These are phyloP conservation scores for Kwoniella heveanensis DNA, from an alignment of 768 basidiomycete species.

Conservation along the genomic window DNA sequence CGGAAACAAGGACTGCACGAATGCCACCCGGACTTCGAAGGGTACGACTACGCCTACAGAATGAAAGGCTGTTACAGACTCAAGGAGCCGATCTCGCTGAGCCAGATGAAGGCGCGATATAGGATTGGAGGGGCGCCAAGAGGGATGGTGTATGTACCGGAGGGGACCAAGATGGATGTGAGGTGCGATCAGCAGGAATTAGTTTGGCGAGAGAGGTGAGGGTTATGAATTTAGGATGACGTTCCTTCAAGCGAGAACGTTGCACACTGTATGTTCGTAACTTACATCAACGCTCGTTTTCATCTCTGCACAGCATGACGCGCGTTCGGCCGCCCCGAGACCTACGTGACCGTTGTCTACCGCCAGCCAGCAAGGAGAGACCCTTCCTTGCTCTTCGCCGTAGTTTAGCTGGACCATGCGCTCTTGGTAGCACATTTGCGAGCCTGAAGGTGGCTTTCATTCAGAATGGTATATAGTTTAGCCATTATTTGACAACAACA, in stretches of 20 bases:
- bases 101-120: slow-evolving; percentile 18
- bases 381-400: too few species aligned
- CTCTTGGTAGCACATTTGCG: too few species aligned
- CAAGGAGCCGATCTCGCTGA: slow-evolving; percentile 6
- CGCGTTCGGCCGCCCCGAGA: too few species aligned
- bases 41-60: slow-evolving; percentile 32
- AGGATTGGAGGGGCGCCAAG: slow-evolving; percentile 25
- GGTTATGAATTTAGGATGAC: too few species aligned
- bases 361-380: too few species aligned
- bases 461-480: neutral
- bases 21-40: slow-evolving; percentile 16
- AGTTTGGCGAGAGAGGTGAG: slow-evolving; percentile 3
- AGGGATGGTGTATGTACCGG: slow-evolving; percentile 31
- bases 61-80: slow-evolving; percentile 17
- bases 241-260: too few species aligned
- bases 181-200: slow-evolving; percentile 18
- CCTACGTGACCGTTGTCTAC: too few species aligned
- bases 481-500: neutral
- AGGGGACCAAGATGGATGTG: slow-evolving; percentile 17
- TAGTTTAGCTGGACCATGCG: too few species aligned
- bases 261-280: too few species aligned
- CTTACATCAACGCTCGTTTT: too few species aligned
- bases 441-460: too few species aligned
- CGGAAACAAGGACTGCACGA: slow-evolving; percentile 26
- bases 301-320: too few species aligned